phyloP scores from a whole-genome alignment of 164 flowering plant genomes.

The Macadamia tetraphylla region DNA sequence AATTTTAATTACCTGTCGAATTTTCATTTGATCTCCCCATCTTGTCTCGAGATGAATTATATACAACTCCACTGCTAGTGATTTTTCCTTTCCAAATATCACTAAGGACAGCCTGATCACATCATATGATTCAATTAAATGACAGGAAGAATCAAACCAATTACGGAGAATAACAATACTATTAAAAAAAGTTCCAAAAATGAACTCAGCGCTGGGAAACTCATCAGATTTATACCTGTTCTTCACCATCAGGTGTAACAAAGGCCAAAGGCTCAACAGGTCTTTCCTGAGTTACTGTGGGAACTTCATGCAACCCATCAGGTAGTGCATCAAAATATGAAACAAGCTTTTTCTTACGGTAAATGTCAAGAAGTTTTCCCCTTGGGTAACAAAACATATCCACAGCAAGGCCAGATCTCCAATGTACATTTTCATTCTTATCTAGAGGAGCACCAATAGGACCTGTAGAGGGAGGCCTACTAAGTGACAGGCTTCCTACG shows the following conservation, averaged over 20 bases:
- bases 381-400: constrained; percentile 66
- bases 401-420: constrained; percentile 29
- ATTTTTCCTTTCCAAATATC: constrained; percentile 61
- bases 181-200: background rate
- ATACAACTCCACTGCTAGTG: constrained; percentile 36
- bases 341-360: constrained; percentile 49
- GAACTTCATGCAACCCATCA: constrained; percentile 44
- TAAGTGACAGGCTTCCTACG: constrained; percentile 17
- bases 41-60: constrained; percentile 24
- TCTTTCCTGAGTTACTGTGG: constrained; percentile 38
- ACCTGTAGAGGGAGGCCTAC: constrained; percentile 37
- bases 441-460: constrained; percentile 40
- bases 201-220: background rate
- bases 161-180: too few relatives aligned
- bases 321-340: constrained; percentile 37
- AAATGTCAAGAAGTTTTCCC: constrained; percentile 87
- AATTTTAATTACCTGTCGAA: constrained; percentile 33
- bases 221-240: constrained; percentile 47
- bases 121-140: background rate
- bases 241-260: constrained; percentile 67
- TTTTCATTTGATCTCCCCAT: constrained; percentile 21
- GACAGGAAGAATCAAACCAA: background rate
- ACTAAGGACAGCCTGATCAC: constrained; percentile 34
- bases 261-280: constrained; percentile 72
- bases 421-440: constrained; percentile 32